Conservation (phyloP, 352 stramenopile genomes). For the Phytophthora sp. region DNA sequence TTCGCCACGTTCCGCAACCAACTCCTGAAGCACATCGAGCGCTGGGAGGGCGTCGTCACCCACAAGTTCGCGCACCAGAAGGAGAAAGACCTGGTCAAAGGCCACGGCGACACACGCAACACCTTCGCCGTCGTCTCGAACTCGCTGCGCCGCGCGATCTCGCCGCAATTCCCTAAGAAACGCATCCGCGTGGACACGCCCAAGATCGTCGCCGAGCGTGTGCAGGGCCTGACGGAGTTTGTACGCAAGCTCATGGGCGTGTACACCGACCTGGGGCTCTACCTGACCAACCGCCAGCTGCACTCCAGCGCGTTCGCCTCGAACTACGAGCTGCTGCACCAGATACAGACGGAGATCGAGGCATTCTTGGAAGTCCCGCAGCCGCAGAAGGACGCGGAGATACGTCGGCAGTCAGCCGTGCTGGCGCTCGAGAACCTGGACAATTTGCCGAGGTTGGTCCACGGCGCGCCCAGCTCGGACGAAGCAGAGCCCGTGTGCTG, state of each 20-base stretch:
- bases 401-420: conserved; percentile 40
- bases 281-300: conserved; percentile 39
- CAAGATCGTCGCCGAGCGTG: conserved; percentile 48
- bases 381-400: conserved; percentile 49
- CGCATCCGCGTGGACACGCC: conserved; percentile 52
- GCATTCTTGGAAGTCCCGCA: conserved; percentile 50
- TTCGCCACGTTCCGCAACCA: conserved; percentile 49
- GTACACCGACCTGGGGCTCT: conserved; percentile 59
- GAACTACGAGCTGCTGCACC: conserved; percentile 17
- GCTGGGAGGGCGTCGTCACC: conserved; percentile 35
- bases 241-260: conserved; percentile 50
- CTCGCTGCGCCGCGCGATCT: conserved; percentile 45
- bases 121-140: conserved; percentile 53
- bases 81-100: not conserved
- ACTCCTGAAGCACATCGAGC: conserved; percentile 44
- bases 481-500: conserved; percentile 36
- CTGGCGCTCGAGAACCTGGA: conserved; percentile 45
- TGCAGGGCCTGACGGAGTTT: conserved; percentile 47
- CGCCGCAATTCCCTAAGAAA: conserved; percentile 51
- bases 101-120: conserved; percentile 24
- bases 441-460: not conserved
- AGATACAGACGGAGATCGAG: conserved; percentile 41
- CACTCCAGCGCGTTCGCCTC: conserved; percentile 18
- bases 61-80: conserved; percentile 28
- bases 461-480: not conserved